Base-by-base conservation (phyloP, 2,329 filamentous ascomycete species). In the Trichoderma brevicompactum region DNA sequence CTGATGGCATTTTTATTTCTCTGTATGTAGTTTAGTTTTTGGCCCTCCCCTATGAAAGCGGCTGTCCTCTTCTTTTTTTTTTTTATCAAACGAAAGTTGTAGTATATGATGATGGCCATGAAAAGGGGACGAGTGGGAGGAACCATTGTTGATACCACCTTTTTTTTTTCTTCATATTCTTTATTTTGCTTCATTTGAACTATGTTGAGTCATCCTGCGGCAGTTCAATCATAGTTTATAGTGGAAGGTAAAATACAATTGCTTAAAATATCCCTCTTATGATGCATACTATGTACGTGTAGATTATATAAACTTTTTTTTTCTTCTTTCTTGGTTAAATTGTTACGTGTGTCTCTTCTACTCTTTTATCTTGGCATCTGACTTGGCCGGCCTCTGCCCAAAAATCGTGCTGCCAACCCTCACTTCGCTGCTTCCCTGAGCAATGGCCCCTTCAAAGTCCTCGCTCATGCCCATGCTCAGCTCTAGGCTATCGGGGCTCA, bases 401-500 rank as follows among this genome's bases (percentile, higher is more conserved):
- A 99, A 99, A 65, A 99, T 97, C 2, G 92, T 94, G 74, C 92
- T 98, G 1, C 95, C 95, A 8, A 99, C 87, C 65, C 95, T 85
- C 6, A 99, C 94, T 82, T 98, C 93, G 71, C 87, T 84, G 79
- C 94, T 97, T 0, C 95, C 95, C 81, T 92, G 81, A 12, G 78
- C 79, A 73, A 98, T 89, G 0, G 95, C 95, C 7, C 89, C 91
- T 80, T 97, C 94, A 76, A 94, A 99, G 77, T 99, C 95, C 73
- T 92, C 88, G 75, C 93, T 97, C 95, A 99, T 99, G 7, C 94
- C 94, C 94, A 99, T 99, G 78, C 94, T 97, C 78, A 98, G 77
- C 81, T 97, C 93, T 72, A 97, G 75, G n/a, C 66, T 69, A 67
- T 83, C 83, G n/a, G 80, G 78, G 15, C 81, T 75, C 56, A 80